Evolutionary conservation across 2,329 filamentous ascomycete species (phyloP).

Genomic region (Phialophora tarda): DNA sequence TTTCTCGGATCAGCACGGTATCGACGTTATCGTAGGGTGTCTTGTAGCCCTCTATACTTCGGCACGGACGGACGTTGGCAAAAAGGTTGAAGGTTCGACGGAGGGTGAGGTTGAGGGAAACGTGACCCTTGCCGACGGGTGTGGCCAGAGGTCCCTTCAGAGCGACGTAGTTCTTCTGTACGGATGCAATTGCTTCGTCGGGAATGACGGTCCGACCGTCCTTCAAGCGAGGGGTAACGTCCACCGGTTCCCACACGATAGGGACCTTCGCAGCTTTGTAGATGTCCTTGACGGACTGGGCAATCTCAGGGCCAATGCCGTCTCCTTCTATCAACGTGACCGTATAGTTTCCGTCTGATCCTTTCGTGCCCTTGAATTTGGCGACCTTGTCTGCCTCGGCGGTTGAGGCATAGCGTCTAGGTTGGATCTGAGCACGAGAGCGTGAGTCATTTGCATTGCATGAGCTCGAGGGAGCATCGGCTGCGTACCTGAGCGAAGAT

Average conservation of each 20-base stretch:
- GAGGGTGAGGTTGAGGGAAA: constrained; percentile 97
- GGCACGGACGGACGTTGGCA: constrained; percentile 97
- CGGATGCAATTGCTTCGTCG: constrained; percentile 88
- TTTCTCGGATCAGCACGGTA: constrained; percentile 97
- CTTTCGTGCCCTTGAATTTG: constrained; percentile 91
- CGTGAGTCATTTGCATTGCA: constrained; percentile 14
- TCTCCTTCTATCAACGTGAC: constrained; percentile 99
- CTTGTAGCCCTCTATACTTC: constrained; percentile 96
- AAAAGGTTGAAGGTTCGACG: constrained; percentile 99
- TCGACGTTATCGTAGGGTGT: constrained; percentile 97
- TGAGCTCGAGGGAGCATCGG: constrained; percentile 28
- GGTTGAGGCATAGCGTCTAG: constrained; percentile 64
- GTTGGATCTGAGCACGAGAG: constrained; percentile 45
- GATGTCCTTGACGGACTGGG: constrained; percentile 98
- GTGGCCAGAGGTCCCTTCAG: constrained; percentile 98
- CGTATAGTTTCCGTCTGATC: constrained; percentile 88
- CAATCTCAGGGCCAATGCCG: constrained; percentile 97
- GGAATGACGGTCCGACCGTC: constrained; percentile 96
- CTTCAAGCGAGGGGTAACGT: constrained; percentile 91
- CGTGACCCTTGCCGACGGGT: constrained; percentile 96
- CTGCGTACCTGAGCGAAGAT: constrained; percentile 63
- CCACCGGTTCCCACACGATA: constrained; percentile 95
- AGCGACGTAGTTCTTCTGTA: constrained; percentile 93
- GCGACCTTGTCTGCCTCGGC: constrained; percentile 73
- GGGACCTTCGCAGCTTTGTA: constrained; percentile 95